Evolutionary conservation across 2,329 filamentous ascomycete genomes (phyloP).

Genomic region (Pestalotiopsis sp.): DNA sequence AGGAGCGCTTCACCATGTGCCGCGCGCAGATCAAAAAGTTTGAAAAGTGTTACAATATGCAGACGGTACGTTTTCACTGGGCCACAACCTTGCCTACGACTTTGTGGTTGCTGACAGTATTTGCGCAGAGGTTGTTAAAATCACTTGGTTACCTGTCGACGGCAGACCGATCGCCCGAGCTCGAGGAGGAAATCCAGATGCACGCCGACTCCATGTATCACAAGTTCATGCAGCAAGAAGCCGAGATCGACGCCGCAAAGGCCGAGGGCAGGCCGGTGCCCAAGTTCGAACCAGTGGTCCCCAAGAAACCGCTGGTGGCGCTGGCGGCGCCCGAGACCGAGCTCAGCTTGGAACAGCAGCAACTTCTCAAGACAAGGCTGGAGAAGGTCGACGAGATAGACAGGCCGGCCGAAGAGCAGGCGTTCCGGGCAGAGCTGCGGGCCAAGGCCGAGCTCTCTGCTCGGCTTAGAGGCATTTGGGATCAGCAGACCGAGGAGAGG

Average conservation of each 20-base stretch:
- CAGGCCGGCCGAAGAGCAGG: conserved; percentile 63
- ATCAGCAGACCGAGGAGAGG: conserved; percentile 57
- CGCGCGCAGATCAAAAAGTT: conserved; percentile 75
- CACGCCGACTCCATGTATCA: conserved; percentile 91
- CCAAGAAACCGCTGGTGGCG: conserved; percentile 28
- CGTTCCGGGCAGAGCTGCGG: conserved; percentile 63
- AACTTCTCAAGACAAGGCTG: conserved; percentile 55
- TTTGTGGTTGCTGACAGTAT: neutral
- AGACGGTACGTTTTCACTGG: conserved; percentile 60
- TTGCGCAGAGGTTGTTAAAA: conserved; percentile 75
- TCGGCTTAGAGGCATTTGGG: conserved; percentile 56
- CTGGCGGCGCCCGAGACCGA: conserved; percentile 20
- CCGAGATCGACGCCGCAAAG: conserved; percentile 70
- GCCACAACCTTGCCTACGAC: no score
- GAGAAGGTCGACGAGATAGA: conserved; percentile 61
- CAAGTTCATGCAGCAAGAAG: conserved; percentile 82
- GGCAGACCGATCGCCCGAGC: conserved; percentile 62
- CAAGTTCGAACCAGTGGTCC: conserved; percentile 60
- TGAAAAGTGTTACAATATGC: conserved; percentile 86
- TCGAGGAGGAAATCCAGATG: conserved; percentile 92
- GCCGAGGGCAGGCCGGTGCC: conserved; percentile 61
- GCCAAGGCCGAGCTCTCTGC: conserved; percentile 62
- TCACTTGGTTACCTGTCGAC: conserved; percentile 83
- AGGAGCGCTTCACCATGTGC: conserved; percentile 78
- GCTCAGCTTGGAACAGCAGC: conserved; percentile 51